Percentiles rank a stretch among this genome's conserved stretches.
Conservation (phyloP, 768 basidiomycete genomes). For the Ramaria sp. region DNA sequence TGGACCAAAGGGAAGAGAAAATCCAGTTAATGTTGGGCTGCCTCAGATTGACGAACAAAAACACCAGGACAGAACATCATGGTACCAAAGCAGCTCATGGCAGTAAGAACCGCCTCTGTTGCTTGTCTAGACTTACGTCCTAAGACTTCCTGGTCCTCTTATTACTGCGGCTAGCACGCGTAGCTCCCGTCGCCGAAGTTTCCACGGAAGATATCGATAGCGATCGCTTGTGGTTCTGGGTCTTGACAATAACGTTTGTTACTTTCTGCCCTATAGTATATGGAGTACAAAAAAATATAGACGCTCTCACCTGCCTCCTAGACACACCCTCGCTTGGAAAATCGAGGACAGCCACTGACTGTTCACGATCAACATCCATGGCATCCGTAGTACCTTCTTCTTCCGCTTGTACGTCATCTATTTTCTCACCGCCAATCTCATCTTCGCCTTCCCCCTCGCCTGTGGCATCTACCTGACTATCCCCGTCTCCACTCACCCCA, state of each 20-base stretch:
- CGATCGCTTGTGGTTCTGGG: constrained; percentile 12
- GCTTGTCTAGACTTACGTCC: background rate
- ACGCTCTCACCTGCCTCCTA: constrained; percentile 16
- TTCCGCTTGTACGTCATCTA: constrained; percentile 3
- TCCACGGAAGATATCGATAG: constrained; percentile 13
- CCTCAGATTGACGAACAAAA: background rate
- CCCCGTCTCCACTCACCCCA: constrained; percentile 28
- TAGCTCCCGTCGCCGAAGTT: constrained; percentile 10
- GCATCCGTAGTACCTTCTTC: background rate
- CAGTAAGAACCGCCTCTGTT: no score
- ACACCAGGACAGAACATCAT: background rate
- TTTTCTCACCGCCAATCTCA: constrained; percentile 6
- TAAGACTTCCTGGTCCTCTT: constrained; percentile 1
- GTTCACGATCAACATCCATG: constrained; percentile 8
- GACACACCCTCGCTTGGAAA: constrained; percentile 40
- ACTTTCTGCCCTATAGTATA: background rate
- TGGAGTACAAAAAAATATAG: background rate
- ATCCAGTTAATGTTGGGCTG: background rate
- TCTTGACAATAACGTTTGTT: background rate
- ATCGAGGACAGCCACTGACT: constrained; percentile 51
- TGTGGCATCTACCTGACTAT: constrained; percentile 21
- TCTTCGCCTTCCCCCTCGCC: background rate
- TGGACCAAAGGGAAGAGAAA: background rate
- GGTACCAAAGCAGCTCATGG: background rate
- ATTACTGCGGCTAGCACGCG: constrained; percentile 3